Evolutionary conservation across 2,329 filamentous ascomycete genomes (phyloP).

Genomic region (Hymenoscyphus fructigenus): DNA sequence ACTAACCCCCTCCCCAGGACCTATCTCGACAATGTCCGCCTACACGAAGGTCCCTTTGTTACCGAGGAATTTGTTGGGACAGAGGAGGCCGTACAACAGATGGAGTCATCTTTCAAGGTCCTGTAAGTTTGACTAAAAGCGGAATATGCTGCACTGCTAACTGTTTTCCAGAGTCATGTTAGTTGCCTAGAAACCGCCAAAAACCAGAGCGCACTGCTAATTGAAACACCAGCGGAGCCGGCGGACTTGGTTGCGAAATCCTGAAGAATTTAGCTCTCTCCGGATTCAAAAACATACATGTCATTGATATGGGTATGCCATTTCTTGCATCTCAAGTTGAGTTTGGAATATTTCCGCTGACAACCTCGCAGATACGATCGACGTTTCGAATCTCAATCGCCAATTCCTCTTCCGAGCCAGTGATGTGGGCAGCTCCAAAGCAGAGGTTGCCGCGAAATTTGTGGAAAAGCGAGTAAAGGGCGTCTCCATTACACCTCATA

Average conservation of each 20-base stretch:
- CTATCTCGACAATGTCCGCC: constrained; percentile 79
- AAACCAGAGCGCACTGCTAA: constrained; percentile 19
- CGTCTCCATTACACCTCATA: constrained; percentile 90
- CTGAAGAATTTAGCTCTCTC: constrained; percentile 94
- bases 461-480: constrained; percentile 87
- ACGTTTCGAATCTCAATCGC: constrained; percentile 95
- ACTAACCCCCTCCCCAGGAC: constrained; percentile 54
- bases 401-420: constrained; percentile 92
- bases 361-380: constrained; percentile 77
- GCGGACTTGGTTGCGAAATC: constrained; percentile 93
- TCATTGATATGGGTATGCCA: constrained; percentile 92
- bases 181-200: constrained; percentile 18
- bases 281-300: constrained; percentile 94
- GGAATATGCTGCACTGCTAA: constrained; percentile 23
- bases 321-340: not conserved
- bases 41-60: constrained; percentile 76
- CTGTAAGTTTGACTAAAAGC: constrained; percentile 49
- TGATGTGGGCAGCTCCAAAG: constrained; percentile 92
- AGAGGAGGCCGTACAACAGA: constrained; percentile 46
- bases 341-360: constrained; percentile 12
- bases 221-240: constrained; percentile 68
- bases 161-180: constrained; percentile 35
- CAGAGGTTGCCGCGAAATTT: constrained; percentile 87
- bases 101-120: constrained; percentile 59
- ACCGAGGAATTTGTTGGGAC: constrained; percentile 54